These are phyloP conservation scores for Ustulina deusta DNA, from an alignment of 2,329 filamentous ascomycete species.

Conservation along the genomic window DNA sequence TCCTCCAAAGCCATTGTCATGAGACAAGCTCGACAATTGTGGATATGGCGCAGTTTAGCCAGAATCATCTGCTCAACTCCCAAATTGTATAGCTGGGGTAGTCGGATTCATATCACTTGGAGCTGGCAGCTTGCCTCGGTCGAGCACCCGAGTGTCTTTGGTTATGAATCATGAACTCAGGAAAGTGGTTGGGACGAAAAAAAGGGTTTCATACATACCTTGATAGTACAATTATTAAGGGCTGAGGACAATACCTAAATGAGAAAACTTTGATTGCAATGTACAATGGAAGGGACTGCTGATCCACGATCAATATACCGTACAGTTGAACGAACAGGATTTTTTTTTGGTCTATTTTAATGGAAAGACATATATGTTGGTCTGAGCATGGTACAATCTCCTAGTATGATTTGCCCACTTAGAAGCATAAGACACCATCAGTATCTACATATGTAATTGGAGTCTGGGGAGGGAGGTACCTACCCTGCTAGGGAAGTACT, in stretches of 20 bases:
- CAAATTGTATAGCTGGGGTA: not conserved
- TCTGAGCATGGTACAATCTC: not conserved
- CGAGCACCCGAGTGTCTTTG: slow-evolving; percentile 1
- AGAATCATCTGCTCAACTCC: not conserved
- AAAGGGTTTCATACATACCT: slow-evolving; percentile 29
- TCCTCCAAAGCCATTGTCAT: slow-evolving; percentile 4
- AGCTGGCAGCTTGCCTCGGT: slow-evolving; percentile 25
- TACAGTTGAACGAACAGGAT: slow-evolving; percentile 20
- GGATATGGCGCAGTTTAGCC: not conserved
- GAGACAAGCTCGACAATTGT: slow-evolving; percentile 10
- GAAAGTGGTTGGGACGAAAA: not conserved
- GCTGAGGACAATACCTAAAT: slow-evolving; percentile 3
- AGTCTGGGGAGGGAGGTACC: not conserved
- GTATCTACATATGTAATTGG: too few relatives aligned
- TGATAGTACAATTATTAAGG: slow-evolving; percentile 27
- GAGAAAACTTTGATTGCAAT: slow-evolving; percentile 18
- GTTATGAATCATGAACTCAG: slow-evolving; percentile 11
- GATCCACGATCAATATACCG: slow-evolving; percentile 13
- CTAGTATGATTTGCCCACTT: not conserved
- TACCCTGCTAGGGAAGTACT: not conserved
- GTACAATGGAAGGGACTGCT: slow-evolving; percentile 23
- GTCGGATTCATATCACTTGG: not conserved
- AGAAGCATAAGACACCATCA: not conserved
- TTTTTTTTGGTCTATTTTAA: too few relatives aligned
- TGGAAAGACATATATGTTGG: slow-evolving; percentile 3